phyloP scores from a whole-genome alignment of 371 early-diverging fungal genomes.

The Chytridium lagenaria region DNA sequence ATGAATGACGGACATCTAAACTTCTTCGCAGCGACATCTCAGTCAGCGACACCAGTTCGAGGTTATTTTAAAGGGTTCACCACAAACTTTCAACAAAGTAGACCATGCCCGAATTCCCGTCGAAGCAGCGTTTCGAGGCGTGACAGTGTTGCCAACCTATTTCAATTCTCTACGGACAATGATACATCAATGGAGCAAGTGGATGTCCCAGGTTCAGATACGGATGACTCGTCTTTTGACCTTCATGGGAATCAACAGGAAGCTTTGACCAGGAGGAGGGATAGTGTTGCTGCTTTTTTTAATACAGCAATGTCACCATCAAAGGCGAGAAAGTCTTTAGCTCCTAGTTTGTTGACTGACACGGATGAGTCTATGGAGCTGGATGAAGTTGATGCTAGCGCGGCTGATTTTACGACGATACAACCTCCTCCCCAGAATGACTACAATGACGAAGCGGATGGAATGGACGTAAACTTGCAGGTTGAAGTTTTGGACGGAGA shows the following conservation, averaged over 20 bases:
- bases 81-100: too few relatives aligned
- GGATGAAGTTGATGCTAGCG: background rate
- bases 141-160: conserved; percentile 31
- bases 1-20: background rate
- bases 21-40: background rate
- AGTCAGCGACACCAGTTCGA: conserved; percentile 19
- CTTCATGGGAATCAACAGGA: background rate
- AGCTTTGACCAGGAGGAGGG: background rate
- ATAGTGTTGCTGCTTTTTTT: conserved; percentile 34
- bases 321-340: background rate
- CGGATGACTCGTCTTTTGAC: background rate
- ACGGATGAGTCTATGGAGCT: conserved; percentile 12
- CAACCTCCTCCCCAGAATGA: background rate
- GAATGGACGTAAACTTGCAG: too few relatives aligned
- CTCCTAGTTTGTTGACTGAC: background rate
- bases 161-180: background rate
- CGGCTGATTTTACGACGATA: background rate
- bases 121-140: too few relatives aligned
- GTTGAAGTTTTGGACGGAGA: too few relatives aligned
- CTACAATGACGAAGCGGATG: too few relatives aligned
- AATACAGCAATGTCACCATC: background rate
- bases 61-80: conserved; percentile 16
- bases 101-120: too few relatives aligned
- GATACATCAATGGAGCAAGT: background rate
- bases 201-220: conserved; percentile 9